Evolutionary conservation across 108 stramenopile species (phyloP).

Genomic region (Cyclotella kingstonii): DNA sequence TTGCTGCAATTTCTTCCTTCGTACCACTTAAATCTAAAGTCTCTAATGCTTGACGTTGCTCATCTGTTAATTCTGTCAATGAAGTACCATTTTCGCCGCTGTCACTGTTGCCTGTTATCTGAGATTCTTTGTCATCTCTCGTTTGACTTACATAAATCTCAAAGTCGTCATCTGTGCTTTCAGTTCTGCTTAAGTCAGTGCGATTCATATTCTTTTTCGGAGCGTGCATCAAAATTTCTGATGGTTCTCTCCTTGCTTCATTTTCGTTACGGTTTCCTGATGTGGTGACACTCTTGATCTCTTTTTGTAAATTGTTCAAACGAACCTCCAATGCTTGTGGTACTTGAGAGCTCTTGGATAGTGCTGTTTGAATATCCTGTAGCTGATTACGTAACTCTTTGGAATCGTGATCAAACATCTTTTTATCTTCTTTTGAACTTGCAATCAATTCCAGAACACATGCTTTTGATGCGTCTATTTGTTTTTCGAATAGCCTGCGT

Average conservation of each 20-base stretch:
- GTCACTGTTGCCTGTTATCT: neutral
- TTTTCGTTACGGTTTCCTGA: too few species aligned
- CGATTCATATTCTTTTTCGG: too few species aligned
- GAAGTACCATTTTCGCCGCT: constrained; percentile 21
- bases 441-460: constrained; percentile 37
- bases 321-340: constrained; percentile 9
- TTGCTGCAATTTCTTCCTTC: constrained; percentile 30
- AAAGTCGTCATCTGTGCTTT: neutral
- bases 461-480: constrained; percentile 27
- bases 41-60: constrained; percentile 29
- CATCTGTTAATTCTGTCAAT: constrained; percentile 34
- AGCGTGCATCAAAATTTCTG: neutral
- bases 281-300: too few species aligned
- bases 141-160: constrained; percentile 8
- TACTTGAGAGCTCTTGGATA: constrained; percentile 20
- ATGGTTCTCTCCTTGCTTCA: neutral
- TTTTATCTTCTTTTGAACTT: constrained; percentile 35
- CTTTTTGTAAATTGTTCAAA: constrained; percentile 19
- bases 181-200: neutral
- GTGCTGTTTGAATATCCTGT: constrained; percentile 1
- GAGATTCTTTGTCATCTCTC: constrained; percentile 18
- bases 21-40: constrained; percentile 36
- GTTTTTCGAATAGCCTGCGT: constrained; percentile 29
- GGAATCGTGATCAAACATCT: constrained; percentile 32
- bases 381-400: constrained; percentile 31